Conservation (phyloP, 805 yeast species). For the Schwanniomyces sp. region DNA sequence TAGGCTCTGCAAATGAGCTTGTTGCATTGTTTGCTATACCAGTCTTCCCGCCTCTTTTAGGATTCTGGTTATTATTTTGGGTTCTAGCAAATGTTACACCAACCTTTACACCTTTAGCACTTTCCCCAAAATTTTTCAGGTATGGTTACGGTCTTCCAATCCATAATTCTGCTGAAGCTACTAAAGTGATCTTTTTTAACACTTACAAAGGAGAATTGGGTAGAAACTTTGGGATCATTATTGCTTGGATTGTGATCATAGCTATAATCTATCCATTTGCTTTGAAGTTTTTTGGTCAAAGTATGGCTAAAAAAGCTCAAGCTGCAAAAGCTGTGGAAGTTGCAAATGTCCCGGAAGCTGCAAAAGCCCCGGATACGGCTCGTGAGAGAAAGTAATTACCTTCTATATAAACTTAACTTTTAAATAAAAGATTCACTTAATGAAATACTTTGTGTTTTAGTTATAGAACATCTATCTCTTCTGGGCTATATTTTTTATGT, state of each 20-base stretch:
- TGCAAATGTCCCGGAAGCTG: too few species aligned
- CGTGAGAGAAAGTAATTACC: too few species aligned
- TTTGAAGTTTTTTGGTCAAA: constrained; percentile 39
- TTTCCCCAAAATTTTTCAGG: constrained; percentile 29
- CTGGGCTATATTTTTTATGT: too few species aligned
- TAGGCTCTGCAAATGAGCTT: constrained; percentile 75
- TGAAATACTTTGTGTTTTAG: too few species aligned
- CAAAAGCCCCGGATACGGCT: too few species aligned
- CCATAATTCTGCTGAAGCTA: constrained; percentile 61
- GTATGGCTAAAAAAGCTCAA: constrained; percentile 27
- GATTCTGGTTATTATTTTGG: constrained; percentile 72
- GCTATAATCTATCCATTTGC: constrained; percentile 44
- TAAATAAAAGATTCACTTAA: too few species aligned
- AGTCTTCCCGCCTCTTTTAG: constrained; percentile 60
- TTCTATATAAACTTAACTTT: too few species aligned
- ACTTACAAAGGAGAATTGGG: constrained; percentile 60
- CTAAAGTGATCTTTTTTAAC: constrained; percentile 58
- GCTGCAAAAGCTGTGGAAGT: not conserved
- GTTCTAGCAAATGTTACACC: constrained; percentile 70
- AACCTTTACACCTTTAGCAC: constrained; percentile 47
- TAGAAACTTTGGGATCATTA: constrained; percentile 56
- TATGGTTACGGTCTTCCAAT: constrained; percentile 53
- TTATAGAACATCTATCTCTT: too few species aligned
- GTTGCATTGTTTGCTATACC: constrained; percentile 52
- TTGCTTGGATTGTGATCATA: constrained; percentile 60